These are phyloP conservation scores for Aspergillus carlsbadensis DNA, from an alignment of 495 filamentous ascomycete species.

Conservation along the genomic window DNA sequence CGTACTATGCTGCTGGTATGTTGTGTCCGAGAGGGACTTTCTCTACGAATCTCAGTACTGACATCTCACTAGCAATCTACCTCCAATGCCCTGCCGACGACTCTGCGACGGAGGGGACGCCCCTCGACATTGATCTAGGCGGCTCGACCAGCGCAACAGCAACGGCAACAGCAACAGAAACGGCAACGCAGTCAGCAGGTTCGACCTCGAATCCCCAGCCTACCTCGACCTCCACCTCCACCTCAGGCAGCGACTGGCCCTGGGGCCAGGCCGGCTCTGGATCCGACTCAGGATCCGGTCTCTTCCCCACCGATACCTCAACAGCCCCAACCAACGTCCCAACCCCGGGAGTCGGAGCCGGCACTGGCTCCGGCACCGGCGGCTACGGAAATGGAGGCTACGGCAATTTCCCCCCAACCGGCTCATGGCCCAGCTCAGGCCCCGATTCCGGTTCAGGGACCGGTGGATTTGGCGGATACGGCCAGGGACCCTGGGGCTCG, in stretches of 20 bases:
- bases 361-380: neutral
- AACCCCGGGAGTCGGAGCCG: too few relatives aligned
- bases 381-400: neutral
- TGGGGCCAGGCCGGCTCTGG: too few relatives aligned
- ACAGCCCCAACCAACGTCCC: neutral
- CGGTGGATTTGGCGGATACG: too few relatives aligned
- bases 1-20: constrained; percentile 16
- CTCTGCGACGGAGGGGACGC: neutral
- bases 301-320: neutral
- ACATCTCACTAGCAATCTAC: neutral
- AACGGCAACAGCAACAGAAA: neutral
- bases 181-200: too few relatives aligned
- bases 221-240: too few relatives aligned
- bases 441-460: too few relatives aligned
- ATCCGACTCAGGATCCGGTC: too few relatives aligned
- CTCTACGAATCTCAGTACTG: neutral
- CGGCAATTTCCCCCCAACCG: too few relatives aligned
- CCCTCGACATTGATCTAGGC: neutral
- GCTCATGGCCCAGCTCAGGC: too few relatives aligned
- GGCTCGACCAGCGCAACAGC: neutral
- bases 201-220: too few relatives aligned
- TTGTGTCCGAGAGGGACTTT: neutral
- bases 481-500: too few relatives aligned
- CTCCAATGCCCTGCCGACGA: constrained; percentile 1
- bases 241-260: too few relatives aligned